Evolutionary conservation across 2,329 filamentous ascomycete genomes (phyloP), one percentile per base, ranked within the genome.

Genomic region (Dryadomyces sulphureus): DNA sequence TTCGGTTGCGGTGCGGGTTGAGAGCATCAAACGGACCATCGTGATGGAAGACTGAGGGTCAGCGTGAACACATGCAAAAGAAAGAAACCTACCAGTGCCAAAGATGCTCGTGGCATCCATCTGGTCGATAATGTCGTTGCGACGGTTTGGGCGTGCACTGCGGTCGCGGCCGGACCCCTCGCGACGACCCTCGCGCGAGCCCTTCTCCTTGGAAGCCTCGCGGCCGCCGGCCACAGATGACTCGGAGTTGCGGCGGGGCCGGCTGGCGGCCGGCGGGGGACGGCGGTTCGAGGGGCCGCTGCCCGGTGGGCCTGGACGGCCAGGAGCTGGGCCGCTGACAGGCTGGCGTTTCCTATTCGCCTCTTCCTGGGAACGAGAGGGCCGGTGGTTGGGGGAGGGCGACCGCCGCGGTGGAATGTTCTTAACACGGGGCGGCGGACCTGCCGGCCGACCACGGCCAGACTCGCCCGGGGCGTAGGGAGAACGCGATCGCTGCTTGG

Each of bases 1-100:
- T 84, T 48, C 85, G 80, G 63, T 96, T 98, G 53, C 92, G 85
- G 61, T 94, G 84, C 5, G 92, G 88, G 62, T 94, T 94, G 61
- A 92, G 85, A 19, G 92, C 92, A 63, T 98, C 92, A 57, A 95
- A 98, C 5, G 92, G 92, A 1, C 92, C 92, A 57, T 96, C 92
- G 59, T 98, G 92, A 57, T 98, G 92, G 65, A 96, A 94, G 54
- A 94, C 88, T 94, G 56, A 21, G 2, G 6, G 49, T 7, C 47
- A 45, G 35, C 7, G 6, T 17, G 9, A 14, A n/a, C 4, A 2
- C 6, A 17, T 35, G 3, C 11, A 48, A 14, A 35, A 34, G 39
- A 11, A 21, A 14, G 8, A 22, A 5, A 78, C 85, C 69, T 64
- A 53, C 90, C 89, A 56, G 84, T 86, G 48, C 92, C 90, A 59